A percentile compares a stretch with the other conserved stretches of the same genome.
These are phyloP conservation scores for Cucurbita moschata DNA, from an alignment of 306 rosid genomes.

Conservation along the genomic window DNA sequence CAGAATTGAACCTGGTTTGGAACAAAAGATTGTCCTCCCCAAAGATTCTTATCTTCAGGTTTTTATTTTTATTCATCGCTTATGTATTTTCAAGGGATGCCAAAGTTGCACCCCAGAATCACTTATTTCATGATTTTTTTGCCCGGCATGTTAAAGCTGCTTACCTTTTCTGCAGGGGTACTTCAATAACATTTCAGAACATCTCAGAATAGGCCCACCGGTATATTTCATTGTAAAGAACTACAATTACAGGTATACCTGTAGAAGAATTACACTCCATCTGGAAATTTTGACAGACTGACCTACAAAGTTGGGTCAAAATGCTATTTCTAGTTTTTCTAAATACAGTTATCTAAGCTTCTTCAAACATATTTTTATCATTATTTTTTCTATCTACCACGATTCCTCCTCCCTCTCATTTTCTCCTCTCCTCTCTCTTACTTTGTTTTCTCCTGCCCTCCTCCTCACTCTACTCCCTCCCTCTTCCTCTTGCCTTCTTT, in stretches of 20 bases:
- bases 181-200: constrained; percentile 66
- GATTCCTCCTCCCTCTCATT: too few species aligned
- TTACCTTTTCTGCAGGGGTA: constrained; percentile 62
- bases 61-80: background rate
- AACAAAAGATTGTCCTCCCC: constrained; percentile 91
- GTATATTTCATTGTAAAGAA: constrained; percentile 89
- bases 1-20: constrained; percentile 91
- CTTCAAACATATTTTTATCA: too few species aligned
- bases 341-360: too few species aligned
- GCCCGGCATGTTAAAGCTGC: constrained; percentile 10
- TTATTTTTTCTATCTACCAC: too few species aligned
- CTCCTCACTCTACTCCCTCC: too few species aligned
- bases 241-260: constrained; percentile 59
- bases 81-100: background rate
- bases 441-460: too few species aligned
- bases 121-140: background rate
- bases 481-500: too few species aligned
- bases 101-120: background rate
- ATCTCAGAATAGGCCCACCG: constrained; percentile 95
- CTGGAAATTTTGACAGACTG: background rate
- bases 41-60: constrained; percentile 97
- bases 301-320: too few species aligned
- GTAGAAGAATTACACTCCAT: constrained; percentile 12
- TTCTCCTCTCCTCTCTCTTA: too few species aligned
- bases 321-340: too few species aligned